Evolutionary conservation across 306 rosid species (phyloP).

Genomic region (Vigna angularis): DNA sequence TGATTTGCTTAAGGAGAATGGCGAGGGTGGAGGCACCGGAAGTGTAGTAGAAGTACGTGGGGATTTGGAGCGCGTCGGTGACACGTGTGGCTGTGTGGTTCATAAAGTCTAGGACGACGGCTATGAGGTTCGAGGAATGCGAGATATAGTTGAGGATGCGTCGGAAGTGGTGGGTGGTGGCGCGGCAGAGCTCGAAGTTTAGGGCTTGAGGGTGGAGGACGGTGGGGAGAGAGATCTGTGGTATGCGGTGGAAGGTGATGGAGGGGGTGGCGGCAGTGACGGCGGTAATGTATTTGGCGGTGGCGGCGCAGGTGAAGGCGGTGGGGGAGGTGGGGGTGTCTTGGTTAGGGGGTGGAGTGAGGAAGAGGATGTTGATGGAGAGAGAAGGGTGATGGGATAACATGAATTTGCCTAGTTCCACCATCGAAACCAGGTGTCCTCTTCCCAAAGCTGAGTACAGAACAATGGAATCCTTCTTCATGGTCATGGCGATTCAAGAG

Average conservation of each 20-base stretch:
- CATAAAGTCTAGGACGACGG: slow-evolving; percentile 52
- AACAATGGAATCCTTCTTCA: slow-evolving; percentile 36
- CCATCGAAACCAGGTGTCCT: slow-evolving; percentile 33
- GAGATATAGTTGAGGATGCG: slow-evolving; percentile 11
- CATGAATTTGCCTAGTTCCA: slow-evolving; percentile 38
- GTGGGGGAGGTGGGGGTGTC: slow-evolving; percentile 15
- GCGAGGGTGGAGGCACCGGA: slow-evolving; percentile 39
- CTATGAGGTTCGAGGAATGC: slow-evolving; percentile 27
- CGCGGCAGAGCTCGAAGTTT: slow-evolving; percentile 7
- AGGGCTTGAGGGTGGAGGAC: background rate
- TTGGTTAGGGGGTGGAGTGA: slow-evolving; percentile 44
- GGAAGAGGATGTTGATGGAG: slow-evolving; percentile 47
- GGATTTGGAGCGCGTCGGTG: slow-evolving; percentile 36
- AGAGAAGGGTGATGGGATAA: slow-evolving; percentile 42
- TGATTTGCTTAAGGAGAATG: background rate
- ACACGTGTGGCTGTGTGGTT: slow-evolving; percentile 34
- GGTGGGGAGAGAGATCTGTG: background rate
- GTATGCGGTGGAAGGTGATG: slow-evolving; percentile 45
- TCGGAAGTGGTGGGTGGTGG: background rate
- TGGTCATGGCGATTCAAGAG: background rate
- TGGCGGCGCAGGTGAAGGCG: slow-evolving; percentile 26
- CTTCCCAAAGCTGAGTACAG: slow-evolving; percentile 12
- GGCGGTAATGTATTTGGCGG: slow-evolving; percentile 41
- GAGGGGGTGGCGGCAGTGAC: slow-evolving; percentile 39
- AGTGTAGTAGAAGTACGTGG: slow-evolving; percentile 49